A percentile compares a stretch with the other conserved stretches of the same genome.
Evolutionary conservation across 176 grass and related monocot species (phyloP).

Genomic region (Phyllostachys edulis): DNA sequence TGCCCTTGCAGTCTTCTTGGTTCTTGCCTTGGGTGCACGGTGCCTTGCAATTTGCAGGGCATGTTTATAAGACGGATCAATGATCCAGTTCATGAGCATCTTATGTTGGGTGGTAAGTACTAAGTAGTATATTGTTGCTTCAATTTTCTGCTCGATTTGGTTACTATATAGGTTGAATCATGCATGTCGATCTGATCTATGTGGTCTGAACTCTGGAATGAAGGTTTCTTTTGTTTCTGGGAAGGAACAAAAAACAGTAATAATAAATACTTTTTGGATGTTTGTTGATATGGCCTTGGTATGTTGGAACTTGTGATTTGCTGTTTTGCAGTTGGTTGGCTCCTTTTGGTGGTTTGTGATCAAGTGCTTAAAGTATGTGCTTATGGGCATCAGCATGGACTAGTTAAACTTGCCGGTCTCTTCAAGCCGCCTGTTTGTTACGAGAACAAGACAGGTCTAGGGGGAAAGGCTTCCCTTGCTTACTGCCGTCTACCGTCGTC

Average conservation of each 20-base stretch:
- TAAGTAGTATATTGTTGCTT: neutral
- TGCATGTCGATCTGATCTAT: neutral
- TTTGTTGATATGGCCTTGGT: slow-evolving; percentile 31
- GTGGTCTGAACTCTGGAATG: neutral
- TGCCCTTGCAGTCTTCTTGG: neutral
- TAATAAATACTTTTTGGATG: slow-evolving; percentile 40
- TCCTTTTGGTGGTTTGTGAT: slow-evolving; percentile 44
- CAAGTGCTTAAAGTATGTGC: slow-evolving; percentile 2
- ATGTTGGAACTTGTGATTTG: slow-evolving; percentile 44
- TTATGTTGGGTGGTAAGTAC: neutral
- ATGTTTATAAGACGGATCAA: neutral
- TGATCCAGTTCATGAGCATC: neutral
- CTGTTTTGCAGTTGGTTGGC: slow-evolving; percentile 45
- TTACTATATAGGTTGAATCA: no score
- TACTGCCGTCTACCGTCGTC: neutral
- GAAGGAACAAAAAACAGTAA: neutral
- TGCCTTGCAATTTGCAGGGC: neutral
- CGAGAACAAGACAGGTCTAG: slow-evolving; percentile 15
- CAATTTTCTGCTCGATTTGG: neutral
- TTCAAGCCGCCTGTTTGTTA: neutral
- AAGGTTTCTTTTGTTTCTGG: neutral
- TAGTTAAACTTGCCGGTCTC: neutral
- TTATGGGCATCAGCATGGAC: neutral
- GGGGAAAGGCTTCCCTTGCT: neutral
- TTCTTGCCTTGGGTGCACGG: neutral